Conservation (phyloP, 345 rosid genomes). For the Anastatica hierochuntica region DNA sequence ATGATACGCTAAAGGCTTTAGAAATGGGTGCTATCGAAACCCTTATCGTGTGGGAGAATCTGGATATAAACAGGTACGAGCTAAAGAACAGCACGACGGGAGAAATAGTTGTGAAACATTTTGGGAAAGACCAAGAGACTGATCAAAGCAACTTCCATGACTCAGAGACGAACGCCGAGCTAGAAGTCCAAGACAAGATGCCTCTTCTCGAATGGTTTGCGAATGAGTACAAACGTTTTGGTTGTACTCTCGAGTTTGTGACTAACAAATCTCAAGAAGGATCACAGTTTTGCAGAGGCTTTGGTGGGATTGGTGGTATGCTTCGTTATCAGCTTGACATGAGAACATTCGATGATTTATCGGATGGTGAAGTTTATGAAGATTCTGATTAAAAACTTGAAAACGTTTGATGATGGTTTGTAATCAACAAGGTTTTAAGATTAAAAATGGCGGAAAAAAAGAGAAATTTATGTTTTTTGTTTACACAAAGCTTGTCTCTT, state of each 20-base stretch:
- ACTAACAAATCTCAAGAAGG: constrained; percentile 94
- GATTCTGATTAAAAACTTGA: constrained; percentile 58
- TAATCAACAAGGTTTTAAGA: too few relatives aligned
- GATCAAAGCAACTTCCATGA: constrained; percentile 73
- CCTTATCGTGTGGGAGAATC: constrained; percentile 85
- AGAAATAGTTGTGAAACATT: constrained; percentile 53
- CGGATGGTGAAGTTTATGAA: constrained; percentile 57
- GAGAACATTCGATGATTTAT: constrained; percentile 67
- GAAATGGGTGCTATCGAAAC: too few relatives aligned
- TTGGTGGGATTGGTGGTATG: constrained; percentile 89
- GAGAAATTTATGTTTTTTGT: neutral
- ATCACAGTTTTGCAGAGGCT: constrained; percentile 88
- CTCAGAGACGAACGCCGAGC: constrained; percentile 41
- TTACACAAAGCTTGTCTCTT: too few relatives aligned
- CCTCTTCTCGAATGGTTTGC: constrained; percentile 89
- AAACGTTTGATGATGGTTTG: constrained; percentile 5
- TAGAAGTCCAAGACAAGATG: constrained; percentile 70
- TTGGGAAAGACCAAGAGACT: constrained; percentile 69
- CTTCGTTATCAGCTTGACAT: constrained; percentile 89
- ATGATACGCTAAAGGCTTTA: too few relatives aligned
- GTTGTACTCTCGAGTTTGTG: constrained; percentile 75
- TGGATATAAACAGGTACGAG: constrained; percentile 58
- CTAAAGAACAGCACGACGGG: constrained; percentile 55
- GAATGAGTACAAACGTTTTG: constrained; percentile 72
- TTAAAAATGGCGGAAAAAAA: neutral